Base-by-base conservation (phyloP, 495 filamentous ascomycete species). In the Penicillium arizonense region DNA sequence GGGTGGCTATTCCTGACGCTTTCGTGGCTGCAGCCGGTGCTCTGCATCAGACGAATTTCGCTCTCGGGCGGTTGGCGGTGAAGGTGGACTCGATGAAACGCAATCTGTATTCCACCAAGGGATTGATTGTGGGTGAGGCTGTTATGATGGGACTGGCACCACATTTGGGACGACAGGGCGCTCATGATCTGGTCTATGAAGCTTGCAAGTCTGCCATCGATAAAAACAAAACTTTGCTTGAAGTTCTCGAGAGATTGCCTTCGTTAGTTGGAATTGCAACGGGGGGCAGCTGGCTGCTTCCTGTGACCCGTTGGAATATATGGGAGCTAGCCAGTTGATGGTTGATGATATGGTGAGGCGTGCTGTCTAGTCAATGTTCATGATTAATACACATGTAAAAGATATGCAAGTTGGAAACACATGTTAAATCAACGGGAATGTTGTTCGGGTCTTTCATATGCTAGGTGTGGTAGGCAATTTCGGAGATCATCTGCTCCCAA, bases 131-230 rank as follows among this genome's bases (percentile, higher is more conserved):
- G 11, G 73, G 67, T 5, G 76, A 79, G 50, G 76, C 76, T 5
- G 75, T 79, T 9, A 79, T 79, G 76, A 79, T 79, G 76, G 75
- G 67, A 23, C 57, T 78, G 21, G 76, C 73, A 36, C 62, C 64
- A 24, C 51, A 68, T 49, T 44, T 76, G 14, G 76, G 76, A 30
- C 56, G 76, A 39, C 70, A 73, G 45, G 58, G 64, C 38, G 76
- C 76, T 20, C 75, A 79, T 58, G 73, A 77, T 55, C 53, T 77
- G 34, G 70, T 78, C 7, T 78, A 79, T 60, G 69, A 73, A 34
- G 73, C 68, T 9, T 79, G 76, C 54, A 72, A 69, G 52, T 61
- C 68, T 45, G 68, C 67, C 30, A 78, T 76, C 58, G 70, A 76
- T 47, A 44, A 63, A 9, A 57, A 72, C 12, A 51, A 50, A 20